Conservation (phyloP, 768 basidiomycete genomes). For the Lanmaoa pseudosensibilis region DNA sequence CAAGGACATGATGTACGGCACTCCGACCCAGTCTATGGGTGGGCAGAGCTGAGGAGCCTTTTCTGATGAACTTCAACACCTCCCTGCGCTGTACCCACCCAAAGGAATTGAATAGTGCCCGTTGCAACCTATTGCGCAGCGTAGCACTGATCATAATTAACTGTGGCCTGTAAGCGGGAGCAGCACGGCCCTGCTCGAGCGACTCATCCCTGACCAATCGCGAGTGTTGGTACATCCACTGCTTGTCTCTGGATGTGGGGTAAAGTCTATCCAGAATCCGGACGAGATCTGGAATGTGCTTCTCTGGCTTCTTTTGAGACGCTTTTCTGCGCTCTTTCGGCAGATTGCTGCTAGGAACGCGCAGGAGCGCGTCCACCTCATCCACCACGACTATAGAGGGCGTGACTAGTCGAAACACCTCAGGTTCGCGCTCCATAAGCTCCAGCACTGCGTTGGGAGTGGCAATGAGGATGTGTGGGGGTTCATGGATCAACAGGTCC, state of each 20-base stretch:
- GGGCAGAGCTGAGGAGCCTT: conserved; percentile 27
- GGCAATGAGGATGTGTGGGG: conserved; percentile 68
- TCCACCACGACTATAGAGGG: conserved; percentile 68
- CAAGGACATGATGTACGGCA: conserved; percentile 55
- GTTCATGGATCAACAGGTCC: conserved; percentile 37
- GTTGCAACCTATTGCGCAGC: conserved; percentile 46
- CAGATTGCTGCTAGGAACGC: conserved; percentile 42
- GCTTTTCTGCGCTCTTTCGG: conserved; percentile 39
- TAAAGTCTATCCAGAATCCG: conserved; percentile 61
- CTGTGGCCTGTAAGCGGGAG: conserved; percentile 45
- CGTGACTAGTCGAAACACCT: conserved; percentile 44
- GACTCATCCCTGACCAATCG: conserved; percentile 5
- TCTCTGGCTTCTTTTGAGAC: conserved; percentile 40
- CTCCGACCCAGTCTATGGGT: conserved; percentile 29
- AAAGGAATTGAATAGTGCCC: conserved; percentile 48
- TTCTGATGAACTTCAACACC: conserved; percentile 29
- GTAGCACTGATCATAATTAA: conserved; percentile 73
- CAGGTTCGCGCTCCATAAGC: conserved; percentile 44
- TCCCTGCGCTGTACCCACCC: conserved; percentile 56
- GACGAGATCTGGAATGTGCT: conserved; percentile 60
- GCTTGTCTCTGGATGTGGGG: conserved; percentile 28
- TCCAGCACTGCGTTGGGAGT: conserved; percentile 72
- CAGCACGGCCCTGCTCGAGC: conserved; percentile 4
- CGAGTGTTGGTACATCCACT: neutral
- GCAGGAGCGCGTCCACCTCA: conserved; percentile 73